These are phyloP conservation scores for Suillus fuscotomentosus DNA, from an alignment of 768 basidiomycete species.

Conservation along the genomic window DNA sequence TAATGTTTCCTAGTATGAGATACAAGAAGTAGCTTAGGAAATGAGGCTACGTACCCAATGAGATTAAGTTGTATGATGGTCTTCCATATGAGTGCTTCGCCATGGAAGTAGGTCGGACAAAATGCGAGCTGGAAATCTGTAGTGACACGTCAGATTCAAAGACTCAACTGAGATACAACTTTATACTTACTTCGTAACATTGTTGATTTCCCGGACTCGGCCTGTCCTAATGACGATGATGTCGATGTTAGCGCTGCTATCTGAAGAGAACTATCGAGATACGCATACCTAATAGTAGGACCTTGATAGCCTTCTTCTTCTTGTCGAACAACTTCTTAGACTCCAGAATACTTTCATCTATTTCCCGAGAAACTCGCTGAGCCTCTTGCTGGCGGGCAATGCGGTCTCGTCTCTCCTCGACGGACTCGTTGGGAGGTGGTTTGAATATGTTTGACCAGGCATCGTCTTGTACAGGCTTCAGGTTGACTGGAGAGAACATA, in stretches of 20 bases:
- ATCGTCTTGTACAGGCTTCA: conserved; percentile 12
- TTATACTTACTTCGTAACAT: conserved; percentile 24
- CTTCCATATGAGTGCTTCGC: conserved; percentile 58
- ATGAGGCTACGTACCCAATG: conserved; percentile 43
- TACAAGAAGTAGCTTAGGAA: neutral
- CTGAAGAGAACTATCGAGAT: rapidly evolving
- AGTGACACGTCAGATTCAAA: neutral
- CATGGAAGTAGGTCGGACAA: conserved; percentile 57
- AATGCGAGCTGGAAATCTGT: conserved; percentile 70
- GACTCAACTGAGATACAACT: neutral
- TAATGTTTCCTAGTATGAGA: conserved; percentile 17
- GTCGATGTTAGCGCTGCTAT: neutral
- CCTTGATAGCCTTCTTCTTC: conserved; percentile 28
- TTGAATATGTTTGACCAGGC: conserved; percentile 23
- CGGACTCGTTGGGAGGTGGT: conserved; percentile 16
- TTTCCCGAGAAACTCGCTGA: conserved; percentile 19
- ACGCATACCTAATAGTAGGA: conserved; percentile 25
- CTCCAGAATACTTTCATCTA: conserved; percentile 29
- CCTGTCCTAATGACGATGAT: conserved; percentile 19
- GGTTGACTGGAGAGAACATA: neutral
- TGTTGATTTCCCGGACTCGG: conserved; percentile 32
- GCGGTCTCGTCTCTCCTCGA: conserved; percentile 2
- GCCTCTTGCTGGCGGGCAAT: conserved; percentile 25
- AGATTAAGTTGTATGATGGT: conserved; percentile 69
- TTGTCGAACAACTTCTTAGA: conserved; percentile 19